Evolutionary conservation across 2,329 filamentous ascomycete genomes (phyloP), one percentile per base, ranked within the genome.

Genomic region (Didymella lethalis): DNA sequence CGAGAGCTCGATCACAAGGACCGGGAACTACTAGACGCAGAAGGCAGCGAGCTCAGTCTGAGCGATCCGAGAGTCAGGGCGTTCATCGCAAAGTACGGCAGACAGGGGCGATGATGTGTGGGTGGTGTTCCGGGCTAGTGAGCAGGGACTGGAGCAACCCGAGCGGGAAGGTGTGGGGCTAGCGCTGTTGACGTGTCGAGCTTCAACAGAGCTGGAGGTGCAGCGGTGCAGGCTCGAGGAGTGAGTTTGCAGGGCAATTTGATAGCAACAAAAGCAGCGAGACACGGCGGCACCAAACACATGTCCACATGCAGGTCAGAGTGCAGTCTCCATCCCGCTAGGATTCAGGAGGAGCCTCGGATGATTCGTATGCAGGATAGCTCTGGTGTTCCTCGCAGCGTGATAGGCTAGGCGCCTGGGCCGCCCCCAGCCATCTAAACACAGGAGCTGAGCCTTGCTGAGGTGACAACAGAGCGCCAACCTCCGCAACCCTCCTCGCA

Each of bases 1-100:
- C 57, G 57, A 31, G 67, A 74, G 25, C 73, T 80, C 34, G 75
- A 78, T 59, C 64, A 65, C 4, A 66, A 78, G 20, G 77, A 78
- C 20, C 64, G 72, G n/a, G 67, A 75, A 45, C 70, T 82, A 65
- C 28, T 81, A 34, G 69, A 66, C 18, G 75, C 67, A 25, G 75
- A 77, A 56, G 62, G 68, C 23, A 72, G 64, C 47, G 67, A 74
- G 58, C 50, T 78, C 44, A 71, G 64, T 20, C 53, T 76, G 54
- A 60, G 63, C 29, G 71, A 76, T 54, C 62, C 70, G 18, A 71
- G 61, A 53, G 72, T 76, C 26, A 66, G 66, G 58, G 66, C 65
- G 7, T 76, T 76, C 48, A 63, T 76, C n/a, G 65, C 60, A 45
- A 76, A 70, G 54, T 72, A 74, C 54, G 73, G 70, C 29, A 48